Conservation (phyloP, 306 rosid species). For the Canavalia gladiata region DNA sequence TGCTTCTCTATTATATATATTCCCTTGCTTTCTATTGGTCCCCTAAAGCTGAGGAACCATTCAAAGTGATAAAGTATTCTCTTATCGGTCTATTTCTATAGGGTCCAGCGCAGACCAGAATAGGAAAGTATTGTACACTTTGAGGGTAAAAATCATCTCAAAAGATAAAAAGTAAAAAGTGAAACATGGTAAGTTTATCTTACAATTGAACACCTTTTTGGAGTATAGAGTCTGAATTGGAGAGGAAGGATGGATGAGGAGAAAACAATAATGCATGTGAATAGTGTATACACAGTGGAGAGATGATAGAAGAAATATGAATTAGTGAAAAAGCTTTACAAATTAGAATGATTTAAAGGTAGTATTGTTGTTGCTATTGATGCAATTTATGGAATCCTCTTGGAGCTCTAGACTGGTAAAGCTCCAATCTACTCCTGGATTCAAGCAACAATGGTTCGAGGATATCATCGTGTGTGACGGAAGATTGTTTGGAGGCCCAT, state of each 20-base stretch:
- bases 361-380: slow-evolving; percentile 40
- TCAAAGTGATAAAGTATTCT: slow-evolving; percentile 8
- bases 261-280: slow-evolving; percentile 23
- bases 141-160: not conserved
- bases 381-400: slow-evolving; percentile 71
- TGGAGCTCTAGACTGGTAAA: slow-evolving; percentile 88
- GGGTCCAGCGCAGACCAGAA: slow-evolving; percentile 23
- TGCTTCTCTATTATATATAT: not conserved
- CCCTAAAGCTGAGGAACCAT: slow-evolving; percentile 27
- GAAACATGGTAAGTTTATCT: not conserved
- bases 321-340: slow-evolving; percentile 34
- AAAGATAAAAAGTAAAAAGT: not conserved
- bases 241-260: not conserved
- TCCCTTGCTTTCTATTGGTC: slow-evolving; percentile 15
- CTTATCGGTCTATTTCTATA: slow-evolving; percentile 6
- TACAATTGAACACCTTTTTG: not conserved
- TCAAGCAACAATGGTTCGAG: slow-evolving; percentile 70
- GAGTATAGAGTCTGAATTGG: not conserved
- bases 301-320: slow-evolving; percentile 43
- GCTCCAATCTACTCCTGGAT: slow-evolving; percentile 83
- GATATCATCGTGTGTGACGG: slow-evolving; percentile 62
- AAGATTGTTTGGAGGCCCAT: slow-evolving; percentile 91
- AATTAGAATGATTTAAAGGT: slow-evolving; percentile 20
- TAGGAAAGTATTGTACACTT: not conserved
- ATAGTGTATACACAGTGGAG: slow-evolving; percentile 57